Percentiles rank a stretch among this genome's conserved stretches.
These are phyloP conservation scores for Dryadomyces quercus-mongolicae DNA, from an alignment of 2,329 filamentous ascomycete species.

Conservation along the genomic window DNA sequence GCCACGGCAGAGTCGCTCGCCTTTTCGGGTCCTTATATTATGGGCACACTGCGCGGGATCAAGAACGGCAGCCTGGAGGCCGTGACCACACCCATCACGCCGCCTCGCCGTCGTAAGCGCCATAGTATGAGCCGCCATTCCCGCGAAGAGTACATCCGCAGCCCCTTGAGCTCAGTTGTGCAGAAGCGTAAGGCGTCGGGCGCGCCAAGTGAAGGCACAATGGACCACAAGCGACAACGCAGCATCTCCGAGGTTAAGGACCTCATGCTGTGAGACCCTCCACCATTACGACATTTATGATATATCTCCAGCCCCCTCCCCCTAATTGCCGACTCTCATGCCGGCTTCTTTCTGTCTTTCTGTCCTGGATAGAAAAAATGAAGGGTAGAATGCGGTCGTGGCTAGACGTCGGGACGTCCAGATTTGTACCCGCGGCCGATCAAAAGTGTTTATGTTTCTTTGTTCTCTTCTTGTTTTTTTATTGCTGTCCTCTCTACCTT, in stretches of 20 bases:
- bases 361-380: neutral
- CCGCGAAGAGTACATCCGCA: slow-evolving; percentile 29
- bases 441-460: neutral
- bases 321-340: neutral
- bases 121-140: slow-evolving; percentile 15
- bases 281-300: neutral
- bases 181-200: slow-evolving; percentile 44
- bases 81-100: slow-evolving; percentile 56
- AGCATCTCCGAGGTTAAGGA: slow-evolving; percentile 46
- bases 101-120: slow-evolving; percentile 45
- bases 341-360: neutral
- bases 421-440: neutral
- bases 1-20: slow-evolving; percentile 50
- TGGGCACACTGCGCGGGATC: slow-evolving; percentile 49
- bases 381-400: no score
- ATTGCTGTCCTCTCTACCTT: neutral
- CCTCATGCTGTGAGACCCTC: slow-evolving; percentile 6
- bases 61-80: slow-evolving; percentile 54
- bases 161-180: slow-evolving; percentile 34
- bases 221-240: slow-evolving; percentile 42
- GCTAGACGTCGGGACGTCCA: neutral
- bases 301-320: neutral
- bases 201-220: slow-evolving; percentile 18
- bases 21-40: slow-evolving; percentile 47
- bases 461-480: neutral